Evolutionary conservation across 176 grass and related monocot species (phyloP).

Genomic region (Oryza longistaminata): DNA sequence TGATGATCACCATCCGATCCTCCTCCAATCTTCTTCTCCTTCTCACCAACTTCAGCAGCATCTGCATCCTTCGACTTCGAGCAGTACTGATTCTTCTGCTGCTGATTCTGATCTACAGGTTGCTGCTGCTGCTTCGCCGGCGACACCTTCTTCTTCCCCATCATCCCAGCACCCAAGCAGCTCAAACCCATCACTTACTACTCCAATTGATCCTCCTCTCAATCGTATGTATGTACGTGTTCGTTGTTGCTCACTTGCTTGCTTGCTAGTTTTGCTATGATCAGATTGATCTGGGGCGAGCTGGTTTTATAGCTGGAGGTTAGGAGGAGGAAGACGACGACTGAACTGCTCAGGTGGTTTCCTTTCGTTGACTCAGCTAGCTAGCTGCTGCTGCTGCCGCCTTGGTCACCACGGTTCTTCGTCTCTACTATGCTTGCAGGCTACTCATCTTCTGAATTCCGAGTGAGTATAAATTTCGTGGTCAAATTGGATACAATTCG

Average conservation of each 20-base stretch:
- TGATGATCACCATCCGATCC: background rate
- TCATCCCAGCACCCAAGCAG: background rate
- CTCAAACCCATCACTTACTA: background rate
- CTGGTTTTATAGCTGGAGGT: background rate
- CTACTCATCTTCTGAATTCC: too few relatives aligned
- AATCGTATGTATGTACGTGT: background rate
- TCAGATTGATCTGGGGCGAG: background rate
- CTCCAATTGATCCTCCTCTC: background rate
- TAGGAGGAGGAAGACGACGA: background rate
- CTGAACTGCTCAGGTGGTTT: background rate
- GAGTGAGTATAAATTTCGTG: too few relatives aligned
- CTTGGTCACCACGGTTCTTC: slow-evolving; percentile 19
- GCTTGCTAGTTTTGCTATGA: background rate
- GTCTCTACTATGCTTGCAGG: background rate
- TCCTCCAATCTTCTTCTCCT: slow-evolving; percentile 14
- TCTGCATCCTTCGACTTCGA: background rate
- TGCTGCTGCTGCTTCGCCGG: background rate
- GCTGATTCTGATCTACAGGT: background rate
- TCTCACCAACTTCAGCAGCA: background rate
- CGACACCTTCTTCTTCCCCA: slow-evolving; percentile 8
- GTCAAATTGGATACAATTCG: background rate
- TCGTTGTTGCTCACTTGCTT: background rate
- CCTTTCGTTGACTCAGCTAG: background rate
- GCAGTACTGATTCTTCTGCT: background rate
- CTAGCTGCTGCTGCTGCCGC: background rate